Base-by-base conservation (phyloP, 2,329 filamentous ascomycete genomes). In the Clonostachys rosea region DNA sequence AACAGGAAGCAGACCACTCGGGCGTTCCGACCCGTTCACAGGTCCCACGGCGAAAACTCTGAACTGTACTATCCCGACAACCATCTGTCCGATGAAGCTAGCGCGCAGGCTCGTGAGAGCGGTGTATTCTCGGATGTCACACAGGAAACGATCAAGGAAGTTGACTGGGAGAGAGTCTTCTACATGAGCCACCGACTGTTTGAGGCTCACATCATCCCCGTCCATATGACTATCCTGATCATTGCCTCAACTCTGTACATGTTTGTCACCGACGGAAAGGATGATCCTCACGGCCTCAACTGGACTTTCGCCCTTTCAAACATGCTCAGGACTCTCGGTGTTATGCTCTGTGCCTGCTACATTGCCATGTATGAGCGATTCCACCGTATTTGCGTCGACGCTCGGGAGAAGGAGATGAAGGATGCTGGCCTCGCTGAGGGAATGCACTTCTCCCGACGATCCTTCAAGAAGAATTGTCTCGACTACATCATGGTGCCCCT, bases 121-220 rank as follows among this genome's bases (percentile, higher is more conserved):
- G 78, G 75, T 20, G 74, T 78, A 49, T 81, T 79, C 57, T 76
- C 76, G 0, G 76, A 79, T 45, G 70, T 81, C 16, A 75, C 68
- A 10, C 73, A 73, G 49, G 75, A 76, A 47, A 76, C 67, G 1
- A 61, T 81, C 11, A 66, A 73, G 48, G 68, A 67, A 36, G 76
- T 75, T 17, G 66, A 81, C 59, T 84, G 73, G 71, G 70, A 70
- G 58, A 79, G 74, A 52, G 71, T 83, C 42, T 62, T 81, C 52
- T 75, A 78, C 46, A 71, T 88, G 34, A 74, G 76, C 58, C 82
- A 86, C 59, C 79, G 86, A 16, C 68, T 89, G n/a, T 89, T 86
- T 56, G 85, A 89, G 61, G 85, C 85, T 0, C 85, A 89, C 61
- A 88, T 88, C 60, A 68, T 89, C 20, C 84, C 85, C 0, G 75